Evolutionary conservation across 2,329 filamentous ascomycete genomes (phyloP).

Genomic region (Tolypocladium tropicale): DNA sequence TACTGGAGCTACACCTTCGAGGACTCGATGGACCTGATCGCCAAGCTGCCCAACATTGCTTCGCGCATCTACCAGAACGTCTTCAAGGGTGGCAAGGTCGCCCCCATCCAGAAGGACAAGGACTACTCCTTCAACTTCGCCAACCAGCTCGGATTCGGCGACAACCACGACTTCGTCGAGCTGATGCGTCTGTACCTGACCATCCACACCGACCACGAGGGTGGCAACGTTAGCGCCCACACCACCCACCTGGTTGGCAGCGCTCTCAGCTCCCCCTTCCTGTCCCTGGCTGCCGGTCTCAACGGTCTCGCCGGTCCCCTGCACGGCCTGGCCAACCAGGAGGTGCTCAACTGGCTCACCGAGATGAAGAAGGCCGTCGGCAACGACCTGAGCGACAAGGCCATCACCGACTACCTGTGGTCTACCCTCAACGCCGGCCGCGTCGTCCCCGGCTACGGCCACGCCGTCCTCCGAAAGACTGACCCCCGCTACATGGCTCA

Average conservation of each 20-base stretch:
- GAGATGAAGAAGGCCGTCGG: conserved; percentile 97
- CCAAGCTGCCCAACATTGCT: conserved; percentile 97
- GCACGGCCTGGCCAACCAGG: conserved; percentile 98
- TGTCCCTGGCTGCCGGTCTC: conserved; percentile 90
- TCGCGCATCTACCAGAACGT: conserved; percentile 99
- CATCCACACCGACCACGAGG: conserved; percentile 99
- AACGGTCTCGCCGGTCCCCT: conserved; percentile 97
- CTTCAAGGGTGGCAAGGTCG: conserved; percentile 99
- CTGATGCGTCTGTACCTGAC: conserved; percentile 98
- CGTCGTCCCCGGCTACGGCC: conserved; percentile 96
- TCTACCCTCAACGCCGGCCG: conserved; percentile 89
- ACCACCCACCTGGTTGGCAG: conserved; percentile 96
- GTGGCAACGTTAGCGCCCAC: conserved; percentile 97
- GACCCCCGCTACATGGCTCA: conserved; percentile 98
- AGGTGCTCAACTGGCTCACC: conserved; percentile 97
- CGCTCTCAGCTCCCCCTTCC: conserved; percentile 93
- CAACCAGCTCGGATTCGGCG: conserved; percentile 95
- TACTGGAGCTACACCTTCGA: conserved; percentile 99
- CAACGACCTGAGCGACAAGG: conserved; percentile 89
- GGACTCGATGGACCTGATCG: conserved; percentile 99
- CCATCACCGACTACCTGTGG: conserved; percentile 99
- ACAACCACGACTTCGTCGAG: conserved; percentile 95
- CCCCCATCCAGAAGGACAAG: conserved; percentile 93
- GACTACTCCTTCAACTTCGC: conserved; percentile 99
- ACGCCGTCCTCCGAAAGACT: conserved; percentile 98